These are phyloP conservation scores for Rhizophagus clarus DNA, from an alignment of 192 early-diverging fungal species.

Conservation along the genomic window DNA sequence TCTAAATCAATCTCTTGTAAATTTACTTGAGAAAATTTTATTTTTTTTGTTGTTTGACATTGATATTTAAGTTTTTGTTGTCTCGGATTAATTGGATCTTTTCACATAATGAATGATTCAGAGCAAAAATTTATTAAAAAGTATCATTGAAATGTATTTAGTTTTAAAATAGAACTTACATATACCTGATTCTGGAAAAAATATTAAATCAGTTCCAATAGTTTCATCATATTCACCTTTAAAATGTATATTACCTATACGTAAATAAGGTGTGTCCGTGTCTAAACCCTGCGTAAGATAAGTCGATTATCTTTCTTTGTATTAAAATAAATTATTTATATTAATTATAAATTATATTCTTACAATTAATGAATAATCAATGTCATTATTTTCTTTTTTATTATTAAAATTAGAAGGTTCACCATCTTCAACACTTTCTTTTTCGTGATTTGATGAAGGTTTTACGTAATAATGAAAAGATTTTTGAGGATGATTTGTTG, in stretches of 20 bases:
- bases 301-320: no score
- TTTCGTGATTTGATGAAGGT: background rate
- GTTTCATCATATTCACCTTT: constrained; percentile 20
- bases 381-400: background rate
- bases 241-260: constrained; percentile 18
- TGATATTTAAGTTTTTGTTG: background rate
- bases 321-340: no score
- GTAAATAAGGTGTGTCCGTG: background rate
- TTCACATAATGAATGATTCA: background rate
- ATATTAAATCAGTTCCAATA: constrained; percentile 19
- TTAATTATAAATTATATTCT: background rate
- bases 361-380: constrained; percentile 14
- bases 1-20: background rate
- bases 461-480: background rate
- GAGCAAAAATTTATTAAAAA: background rate
- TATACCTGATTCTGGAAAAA: background rate
- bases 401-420: background rate
- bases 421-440: background rate
- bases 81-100: constrained; percentile 5
- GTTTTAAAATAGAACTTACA: background rate
- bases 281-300: background rate
- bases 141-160: background rate
- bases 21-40: constrained; percentile 1
- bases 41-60: constrained; percentile 7
- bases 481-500: background rate